A percentile compares a stretch with the other conserved stretches of the same genome.
phyloP scores from a whole-genome alignment of 176 grass and related monocot genomes.

The Musa schizocarpa region DNA sequence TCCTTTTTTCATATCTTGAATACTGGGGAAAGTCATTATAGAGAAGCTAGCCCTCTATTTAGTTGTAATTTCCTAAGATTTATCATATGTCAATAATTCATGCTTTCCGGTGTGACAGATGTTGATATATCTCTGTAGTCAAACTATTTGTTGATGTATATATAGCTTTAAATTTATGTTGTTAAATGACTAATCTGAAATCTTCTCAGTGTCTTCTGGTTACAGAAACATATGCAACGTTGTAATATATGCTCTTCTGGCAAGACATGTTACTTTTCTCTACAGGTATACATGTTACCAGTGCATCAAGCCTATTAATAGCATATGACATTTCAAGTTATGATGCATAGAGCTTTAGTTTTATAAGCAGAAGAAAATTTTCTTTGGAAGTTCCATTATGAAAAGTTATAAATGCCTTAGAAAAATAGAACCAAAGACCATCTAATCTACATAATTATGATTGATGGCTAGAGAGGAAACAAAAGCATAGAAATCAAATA shows the following conservation, averaged over 20 bases:
- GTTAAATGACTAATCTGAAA: slow-evolving; percentile 19
- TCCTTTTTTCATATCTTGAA: no score
- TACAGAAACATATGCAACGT: slow-evolving; percentile 76
- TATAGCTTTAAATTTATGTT: background rate
- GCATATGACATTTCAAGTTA: background rate
- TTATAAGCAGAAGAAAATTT: background rate
- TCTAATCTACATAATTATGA: background rate
- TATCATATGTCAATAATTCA: background rate
- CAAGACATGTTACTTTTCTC: slow-evolving; percentile 79
- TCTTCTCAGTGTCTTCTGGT: slow-evolving; percentile 26
- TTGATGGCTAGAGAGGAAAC: no score
- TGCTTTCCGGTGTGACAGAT: background rate
- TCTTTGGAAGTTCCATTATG: background rate
- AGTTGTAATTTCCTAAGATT: no score
- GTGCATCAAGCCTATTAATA: background rate
- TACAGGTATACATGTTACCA: slow-evolving; percentile 52
- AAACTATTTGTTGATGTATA: slow-evolving; percentile 14
- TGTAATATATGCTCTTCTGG: slow-evolving; percentile 90
- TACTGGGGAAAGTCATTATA: no score
- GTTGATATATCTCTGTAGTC: slow-evolving; percentile 8
- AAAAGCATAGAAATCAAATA: no score
- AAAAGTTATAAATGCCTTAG: background rate
- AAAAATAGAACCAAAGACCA: background rate
- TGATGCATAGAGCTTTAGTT: background rate
- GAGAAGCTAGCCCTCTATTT: no score